These are phyloP conservation scores for Fusarium tuaranense DNA, from an alignment of 2,329 filamentous ascomycete genomes.

Conservation along the genomic window DNA sequence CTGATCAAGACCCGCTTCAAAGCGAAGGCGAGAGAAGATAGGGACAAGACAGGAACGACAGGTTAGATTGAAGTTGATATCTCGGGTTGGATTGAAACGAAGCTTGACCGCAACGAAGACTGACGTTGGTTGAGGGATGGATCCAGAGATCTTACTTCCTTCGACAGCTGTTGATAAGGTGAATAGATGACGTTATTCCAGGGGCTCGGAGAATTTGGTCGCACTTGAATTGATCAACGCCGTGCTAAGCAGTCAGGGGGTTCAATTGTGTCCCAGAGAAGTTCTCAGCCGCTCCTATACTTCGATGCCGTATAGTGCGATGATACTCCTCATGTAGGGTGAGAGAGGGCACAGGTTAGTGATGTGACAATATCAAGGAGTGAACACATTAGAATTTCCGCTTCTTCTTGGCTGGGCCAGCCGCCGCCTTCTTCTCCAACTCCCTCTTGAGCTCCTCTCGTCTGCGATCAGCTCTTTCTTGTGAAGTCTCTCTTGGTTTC, in stretches of 20 bases:
- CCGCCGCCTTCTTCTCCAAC: conserved; percentile 61
- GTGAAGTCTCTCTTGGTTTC: conserved; percentile 55
- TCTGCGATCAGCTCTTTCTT: conserved; percentile 61
- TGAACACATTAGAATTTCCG: conserved; percentile 58
- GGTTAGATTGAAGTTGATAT: not conserved
- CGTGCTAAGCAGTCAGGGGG: not conserved
- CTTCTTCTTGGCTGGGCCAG: conserved; percentile 67
- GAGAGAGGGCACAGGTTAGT: not conserved
- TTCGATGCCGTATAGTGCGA: not conserved
- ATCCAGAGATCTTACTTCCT: not conserved
- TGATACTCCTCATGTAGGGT: not conserved
- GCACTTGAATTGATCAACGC: not conserved
- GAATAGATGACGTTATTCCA: not conserved
- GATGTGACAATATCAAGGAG: not conserved
- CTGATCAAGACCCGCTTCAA: not conserved
- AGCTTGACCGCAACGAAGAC: not conserved
- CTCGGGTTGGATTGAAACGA: not conserved
- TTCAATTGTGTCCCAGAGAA: not conserved
- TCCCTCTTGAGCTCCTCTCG: conserved; percentile 64
- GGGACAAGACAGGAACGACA: not conserved
- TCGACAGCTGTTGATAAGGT: not conserved
- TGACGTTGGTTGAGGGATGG: not conserved
- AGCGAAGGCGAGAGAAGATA: not conserved
- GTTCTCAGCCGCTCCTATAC: not conserved
- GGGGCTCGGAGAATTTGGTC: not conserved